Evolutionary conservation across 345 rosid species (phyloP).

Genomic region (Populus pruinosa): DNA sequence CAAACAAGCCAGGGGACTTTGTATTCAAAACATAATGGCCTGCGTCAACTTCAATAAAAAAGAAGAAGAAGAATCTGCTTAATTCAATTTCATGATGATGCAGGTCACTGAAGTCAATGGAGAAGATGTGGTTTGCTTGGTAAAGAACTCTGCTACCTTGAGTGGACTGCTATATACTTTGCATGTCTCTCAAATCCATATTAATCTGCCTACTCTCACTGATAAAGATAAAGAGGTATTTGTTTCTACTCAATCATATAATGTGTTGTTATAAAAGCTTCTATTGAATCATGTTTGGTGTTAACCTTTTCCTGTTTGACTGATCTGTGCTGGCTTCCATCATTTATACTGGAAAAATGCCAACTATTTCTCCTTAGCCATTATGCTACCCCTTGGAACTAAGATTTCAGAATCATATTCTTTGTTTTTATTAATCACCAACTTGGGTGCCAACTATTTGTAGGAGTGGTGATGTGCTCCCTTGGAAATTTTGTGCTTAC

Average conservation of each 20-base stretch:
- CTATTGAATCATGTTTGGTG: neutral
- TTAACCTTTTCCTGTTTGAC: neutral
- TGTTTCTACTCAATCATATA: neutral
- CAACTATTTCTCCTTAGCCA: neutral
- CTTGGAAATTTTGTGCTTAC: neutral
- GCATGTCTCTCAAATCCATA: conserved; percentile 68
- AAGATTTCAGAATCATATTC: neutral
- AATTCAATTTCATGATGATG: conserved; percentile 10
- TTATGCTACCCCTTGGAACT: neutral
- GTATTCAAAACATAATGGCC: neutral
- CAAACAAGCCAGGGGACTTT: neutral
- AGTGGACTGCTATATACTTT: conserved; percentile 51
- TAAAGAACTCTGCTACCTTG: conserved; percentile 64
- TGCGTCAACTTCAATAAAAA: neutral
- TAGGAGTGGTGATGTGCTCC: neutral
- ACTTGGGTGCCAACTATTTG: neutral
- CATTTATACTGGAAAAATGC: neutral
- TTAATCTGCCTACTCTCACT: conserved; percentile 57
- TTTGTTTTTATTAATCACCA: neutral
- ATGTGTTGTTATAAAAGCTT: neutral
- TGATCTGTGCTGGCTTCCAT: neutral
- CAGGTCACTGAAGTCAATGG: conserved; percentile 55
- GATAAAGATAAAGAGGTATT: conserved; percentile 61
- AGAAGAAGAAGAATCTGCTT: neutral
- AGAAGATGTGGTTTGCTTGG: conserved; percentile 62